Base-by-base conservation (phyloP, 2,329 filamentous ascomycete species). In the Fusarium nisikadoi region DNA sequence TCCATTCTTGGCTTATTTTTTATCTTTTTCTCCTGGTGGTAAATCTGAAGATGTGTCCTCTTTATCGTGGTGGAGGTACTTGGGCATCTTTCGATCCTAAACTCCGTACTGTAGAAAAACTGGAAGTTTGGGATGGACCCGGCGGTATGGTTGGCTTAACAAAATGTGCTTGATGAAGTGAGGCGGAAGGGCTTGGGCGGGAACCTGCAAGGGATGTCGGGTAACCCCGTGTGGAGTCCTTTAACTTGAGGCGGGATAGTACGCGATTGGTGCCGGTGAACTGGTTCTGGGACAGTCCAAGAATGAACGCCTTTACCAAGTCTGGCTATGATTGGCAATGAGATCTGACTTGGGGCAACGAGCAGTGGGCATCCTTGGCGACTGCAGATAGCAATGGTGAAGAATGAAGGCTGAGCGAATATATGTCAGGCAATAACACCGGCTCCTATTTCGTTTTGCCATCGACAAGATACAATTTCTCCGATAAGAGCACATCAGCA, bases 181-280 rank as follows among this genome's bases (percentile, higher is more conserved):
- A 77, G 72, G 75, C 74, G 72, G 68, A 67, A 77, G 65, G 68
- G 65, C 70, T 65, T 72, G 47, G 53, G 27, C 39, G 53, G 39
- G 53, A 56, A 61, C 59, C 62, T 74, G 72, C 73, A 76, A 74
- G 73, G 72, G 73, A 77, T 70, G 62, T 75, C 75, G 75, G 75
- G 75, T 76, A 75, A 74, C 71, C 72, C 72, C 75, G 74, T 72
- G 75, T 75, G 75, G 75, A 76, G 71, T 66, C 54, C 25, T 52
- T 54, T 49, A 65, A 72, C 71, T 73, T 68, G 64, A 74, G 72
- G 71, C 75, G 75, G 75, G 73, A 77, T 67, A 55, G 71, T 67
- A 75, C 74, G 75, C 73, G 75, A 77, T 77, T 77, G 75, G 75
- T 77, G 74, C 75, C 75, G 59, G 54, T 68, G 71, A 73, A 75